Conservation (phyloP, 2,329 filamentous ascomycete genomes). For the Pseudocercospora cruenta region DNA sequence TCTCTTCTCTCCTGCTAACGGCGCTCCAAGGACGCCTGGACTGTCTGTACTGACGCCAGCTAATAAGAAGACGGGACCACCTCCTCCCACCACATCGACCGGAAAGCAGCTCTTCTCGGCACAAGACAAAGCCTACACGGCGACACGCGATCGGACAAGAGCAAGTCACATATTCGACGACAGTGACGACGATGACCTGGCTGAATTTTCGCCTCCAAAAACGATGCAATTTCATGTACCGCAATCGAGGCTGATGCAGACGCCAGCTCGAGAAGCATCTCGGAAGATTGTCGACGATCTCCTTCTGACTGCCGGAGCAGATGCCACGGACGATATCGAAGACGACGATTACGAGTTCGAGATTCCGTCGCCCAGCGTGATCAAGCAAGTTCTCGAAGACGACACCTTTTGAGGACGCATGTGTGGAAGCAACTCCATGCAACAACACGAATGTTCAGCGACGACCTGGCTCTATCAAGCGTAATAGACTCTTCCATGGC, state of each 20-base stretch:
- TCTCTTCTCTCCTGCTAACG: conserved; percentile 62
- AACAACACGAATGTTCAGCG: background rate
- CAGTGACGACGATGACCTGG: conserved; percentile 54
- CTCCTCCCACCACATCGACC: conserved; percentile 37
- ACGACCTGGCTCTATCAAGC: background rate
- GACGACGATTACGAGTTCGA: conserved; percentile 45
- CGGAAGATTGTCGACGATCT: conserved; percentile 81
- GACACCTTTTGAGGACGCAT: conserved; percentile 48
- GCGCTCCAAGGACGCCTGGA: conserved; percentile 71
- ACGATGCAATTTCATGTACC: conserved; percentile 85
- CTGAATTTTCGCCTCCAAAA: conserved; percentile 78
- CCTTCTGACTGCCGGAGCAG: conserved; percentile 71
- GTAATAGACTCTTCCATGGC: background rate
- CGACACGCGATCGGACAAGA: conserved; percentile 27
- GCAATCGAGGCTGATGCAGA: conserved; percentile 76
- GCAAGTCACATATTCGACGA: conserved; percentile 34
- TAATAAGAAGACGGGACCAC: conserved; percentile 29
- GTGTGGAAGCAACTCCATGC: background rate
- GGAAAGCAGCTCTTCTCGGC: conserved; percentile 41
- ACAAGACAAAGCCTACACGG: conserved; percentile 35
- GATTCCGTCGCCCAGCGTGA: conserved; percentile 54
- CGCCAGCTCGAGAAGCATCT: conserved; percentile 80
- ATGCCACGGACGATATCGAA: conserved; percentile 54
- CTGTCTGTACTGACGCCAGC: conserved; percentile 78
- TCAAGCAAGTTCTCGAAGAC: conserved; percentile 49